A percentile compares a stretch with the other conserved stretches of the same genome.
phyloP scores from a whole-genome alignment of 345 rosid genomes.

The Aquilaria yunnanensis region DNA sequence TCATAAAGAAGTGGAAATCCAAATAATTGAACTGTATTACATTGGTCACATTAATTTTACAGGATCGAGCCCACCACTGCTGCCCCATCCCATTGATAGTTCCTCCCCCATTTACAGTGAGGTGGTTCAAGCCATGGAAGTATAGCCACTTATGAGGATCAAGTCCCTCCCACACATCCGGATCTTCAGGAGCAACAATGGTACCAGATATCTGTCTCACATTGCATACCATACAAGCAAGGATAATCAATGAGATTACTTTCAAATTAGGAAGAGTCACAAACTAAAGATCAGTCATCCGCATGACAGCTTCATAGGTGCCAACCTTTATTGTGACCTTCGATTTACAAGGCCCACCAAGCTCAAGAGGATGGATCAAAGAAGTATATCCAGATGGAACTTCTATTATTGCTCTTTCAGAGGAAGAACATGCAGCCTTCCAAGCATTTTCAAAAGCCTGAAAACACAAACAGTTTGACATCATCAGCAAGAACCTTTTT shows the following conservation, averaged over 20 bases:
- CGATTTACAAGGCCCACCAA: conserved; percentile 78
- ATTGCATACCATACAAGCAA: conserved; percentile 2
- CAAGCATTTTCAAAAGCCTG: conserved; percentile 71
- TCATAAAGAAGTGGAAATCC: conserved; percentile 5
- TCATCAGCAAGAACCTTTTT: not conserved
- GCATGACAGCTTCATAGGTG: not conserved
- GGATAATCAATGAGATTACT: not conserved
- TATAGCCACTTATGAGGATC: conserved; percentile 75
- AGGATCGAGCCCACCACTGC: conserved; percentile 81
- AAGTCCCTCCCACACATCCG: conserved; percentile 65
- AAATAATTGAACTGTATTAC: conserved; percentile 26
- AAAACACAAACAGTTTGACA: conserved; percentile 8
- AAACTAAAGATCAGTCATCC: not conserved
- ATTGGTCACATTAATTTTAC: conserved; percentile 54
- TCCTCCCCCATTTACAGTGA: conserved; percentile 73
- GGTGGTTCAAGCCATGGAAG: conserved; percentile 67
- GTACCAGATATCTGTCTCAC: conserved; percentile 63
- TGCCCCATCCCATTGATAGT: conserved; percentile 75
- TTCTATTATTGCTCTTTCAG: conserved; percentile 36
- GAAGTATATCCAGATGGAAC: conserved; percentile 49
- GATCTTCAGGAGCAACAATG: conserved; percentile 72
- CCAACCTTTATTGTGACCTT: conserved; percentile 64
- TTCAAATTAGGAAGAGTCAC: not conserved
- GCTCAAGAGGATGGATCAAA: conserved; percentile 55
- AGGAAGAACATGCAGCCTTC: conserved; percentile 66